These are phyloP conservation scores for Umbelopsis ramanniana DNA, from an alignment of 192 early-diverging fungal species.

Conservation along the genomic window DNA sequence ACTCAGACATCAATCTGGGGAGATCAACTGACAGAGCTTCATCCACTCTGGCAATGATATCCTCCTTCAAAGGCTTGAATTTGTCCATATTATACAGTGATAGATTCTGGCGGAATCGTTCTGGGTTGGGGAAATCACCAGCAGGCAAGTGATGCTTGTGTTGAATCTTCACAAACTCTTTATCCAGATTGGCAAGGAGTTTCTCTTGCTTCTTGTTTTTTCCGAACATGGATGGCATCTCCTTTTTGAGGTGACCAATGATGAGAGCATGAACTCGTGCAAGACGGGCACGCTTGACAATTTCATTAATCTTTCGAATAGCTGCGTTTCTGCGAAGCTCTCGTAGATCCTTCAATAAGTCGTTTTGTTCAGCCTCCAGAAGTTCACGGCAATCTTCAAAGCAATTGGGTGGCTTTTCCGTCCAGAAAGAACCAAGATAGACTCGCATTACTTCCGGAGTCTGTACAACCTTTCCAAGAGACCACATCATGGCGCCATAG, in stretches of 20 bases:
- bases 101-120: conserved; percentile 71
- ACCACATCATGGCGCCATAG: conserved; percentile 93
- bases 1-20: conserved; percentile 75
- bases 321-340: conserved; percentile 80
- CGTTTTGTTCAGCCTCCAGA: conserved; percentile 75
- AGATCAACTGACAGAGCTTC: conserved; percentile 78
- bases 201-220: conserved; percentile 76
- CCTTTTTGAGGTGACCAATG: conserved; percentile 79
- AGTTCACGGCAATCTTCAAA: conserved; percentile 74
- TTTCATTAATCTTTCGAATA: conserved; percentile 88
- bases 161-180: conserved; percentile 79
- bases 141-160: conserved; percentile 69
- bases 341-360: conserved; percentile 75
- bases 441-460: conserved; percentile 90
- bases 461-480: conserved; percentile 83
- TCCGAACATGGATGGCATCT: conserved; percentile 85
- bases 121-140: conserved; percentile 85
- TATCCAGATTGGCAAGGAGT: conserved; percentile 71
- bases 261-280: conserved; percentile 85
- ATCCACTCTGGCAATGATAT: conserved; percentile 67
- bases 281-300: conserved; percentile 82
- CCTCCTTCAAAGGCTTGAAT: conserved; percentile 76
- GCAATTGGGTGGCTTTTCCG: conserved; percentile 64
- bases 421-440: conserved; percentile 85
- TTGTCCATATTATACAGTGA: conserved; percentile 79